These are phyloP conservation scores for Tulasnella calospora DNA, from an alignment of 768 basidiomycete genomes.

Conservation along the genomic window DNA sequence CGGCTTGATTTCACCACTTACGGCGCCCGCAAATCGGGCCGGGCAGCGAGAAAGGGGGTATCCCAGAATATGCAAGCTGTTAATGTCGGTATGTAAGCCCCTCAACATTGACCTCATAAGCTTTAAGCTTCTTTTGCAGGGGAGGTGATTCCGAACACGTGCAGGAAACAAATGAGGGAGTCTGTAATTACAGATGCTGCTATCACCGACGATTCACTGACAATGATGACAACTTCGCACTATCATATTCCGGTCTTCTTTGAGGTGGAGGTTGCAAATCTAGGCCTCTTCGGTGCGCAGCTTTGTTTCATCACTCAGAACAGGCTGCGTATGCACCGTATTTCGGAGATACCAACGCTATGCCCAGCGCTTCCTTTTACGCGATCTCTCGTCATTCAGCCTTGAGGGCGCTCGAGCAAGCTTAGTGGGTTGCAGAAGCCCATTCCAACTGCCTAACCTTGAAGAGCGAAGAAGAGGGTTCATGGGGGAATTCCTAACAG, in stretches of 20 bases:
- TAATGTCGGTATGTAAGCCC: not conserved
- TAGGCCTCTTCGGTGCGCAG: not conserved
- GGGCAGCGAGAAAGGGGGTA: not conserved
- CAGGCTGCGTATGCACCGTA: constrained; percentile 1
- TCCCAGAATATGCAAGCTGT: not conserved
- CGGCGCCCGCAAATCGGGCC: not conserved
- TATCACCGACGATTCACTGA: not conserved
- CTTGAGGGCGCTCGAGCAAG: not conserved
- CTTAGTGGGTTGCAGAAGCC: not conserved
- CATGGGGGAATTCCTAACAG: not conserved
- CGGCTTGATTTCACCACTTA: not conserved
- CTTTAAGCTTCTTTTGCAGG: not conserved
- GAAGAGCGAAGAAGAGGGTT: not conserved
- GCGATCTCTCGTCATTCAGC: constrained; percentile 9
- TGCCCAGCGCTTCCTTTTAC: not conserved
- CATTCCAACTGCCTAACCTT: not conserved
- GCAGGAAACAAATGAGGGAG: not conserved
- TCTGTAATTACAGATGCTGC: not conserved
- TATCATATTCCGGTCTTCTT: not conserved
- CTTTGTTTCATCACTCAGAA: not conserved
- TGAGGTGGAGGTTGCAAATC: not conserved
- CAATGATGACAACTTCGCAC: not conserved
- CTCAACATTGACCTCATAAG: not conserved
- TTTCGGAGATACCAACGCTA: constrained; percentile 2
- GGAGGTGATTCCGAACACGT: not conserved